Percentiles rank a stretch among this genome's conserved stretches.
Evolutionary conservation across 306 rosid species (phyloP).

Genomic region (Quercus gilva): DNA sequence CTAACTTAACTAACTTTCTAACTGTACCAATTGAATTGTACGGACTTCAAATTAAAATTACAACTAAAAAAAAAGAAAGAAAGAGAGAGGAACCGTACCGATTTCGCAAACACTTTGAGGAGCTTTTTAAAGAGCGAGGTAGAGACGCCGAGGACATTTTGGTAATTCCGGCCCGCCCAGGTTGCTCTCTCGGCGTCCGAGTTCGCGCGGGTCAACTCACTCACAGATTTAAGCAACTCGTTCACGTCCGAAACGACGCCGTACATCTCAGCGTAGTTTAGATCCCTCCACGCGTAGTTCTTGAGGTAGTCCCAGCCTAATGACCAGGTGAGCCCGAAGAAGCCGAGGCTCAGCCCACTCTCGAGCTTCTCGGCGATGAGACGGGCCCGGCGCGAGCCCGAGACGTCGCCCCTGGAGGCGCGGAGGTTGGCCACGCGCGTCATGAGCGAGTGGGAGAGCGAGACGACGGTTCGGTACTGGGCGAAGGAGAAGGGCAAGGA

Average conservation of each 20-base stretch:
- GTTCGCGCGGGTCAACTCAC: conserved; percentile 48
- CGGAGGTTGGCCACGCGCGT: conserved; percentile 72
- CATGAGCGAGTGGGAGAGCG: conserved; percentile 66
- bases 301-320: conserved; percentile 59
- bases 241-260: conserved; percentile 54
- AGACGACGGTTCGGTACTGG: conserved; percentile 43
- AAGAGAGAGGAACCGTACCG: conserved; percentile 40
- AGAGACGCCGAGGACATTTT: conserved; percentile 34
- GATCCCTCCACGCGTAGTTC: conserved; percentile 54
- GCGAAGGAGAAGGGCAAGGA: conserved; percentile 46
- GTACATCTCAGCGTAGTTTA: conserved; percentile 42
- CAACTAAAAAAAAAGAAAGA: too few species aligned
- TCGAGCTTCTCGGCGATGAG: conserved; percentile 51
- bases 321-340: conserved; percentile 48
- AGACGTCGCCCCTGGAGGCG: conserved; percentile 58
- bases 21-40: not conserved
- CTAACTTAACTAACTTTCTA: too few species aligned
- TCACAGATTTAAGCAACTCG: conserved; percentile 51
- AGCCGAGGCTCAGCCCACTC: conserved; percentile 42
- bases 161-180: conserved; percentile 60
- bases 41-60: not conserved
- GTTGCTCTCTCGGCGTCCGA: conserved; percentile 46
- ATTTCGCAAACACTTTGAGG: conserved; percentile 47
- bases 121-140: conserved; percentile 50
- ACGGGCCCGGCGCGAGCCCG: conserved; percentile 58